Conservation (phyloP, 192 early-diverging fungal genomes). For the Backusella tuberculispora region DNA sequence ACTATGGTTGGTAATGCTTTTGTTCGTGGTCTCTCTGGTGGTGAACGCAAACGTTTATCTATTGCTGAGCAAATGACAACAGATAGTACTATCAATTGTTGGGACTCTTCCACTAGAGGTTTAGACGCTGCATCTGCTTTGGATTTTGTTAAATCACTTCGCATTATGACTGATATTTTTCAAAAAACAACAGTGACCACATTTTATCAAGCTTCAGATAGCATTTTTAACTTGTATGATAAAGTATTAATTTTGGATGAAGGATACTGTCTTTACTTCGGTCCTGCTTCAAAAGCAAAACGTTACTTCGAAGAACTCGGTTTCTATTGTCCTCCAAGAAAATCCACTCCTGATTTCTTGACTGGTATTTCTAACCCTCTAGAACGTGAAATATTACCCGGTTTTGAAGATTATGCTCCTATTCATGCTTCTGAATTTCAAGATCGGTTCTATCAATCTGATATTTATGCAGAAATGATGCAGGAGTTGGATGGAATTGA, state of each 20-base stretch:
- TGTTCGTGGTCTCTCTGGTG: slow-evolving; percentile 75
- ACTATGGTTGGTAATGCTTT: slow-evolving; percentile 80
- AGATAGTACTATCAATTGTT: slow-evolving; percentile 55
- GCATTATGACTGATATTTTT: slow-evolving; percentile 70
- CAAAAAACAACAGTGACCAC: slow-evolving; percentile 62
- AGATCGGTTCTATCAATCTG: slow-evolving; percentile 48
- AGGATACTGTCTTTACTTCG: slow-evolving; percentile 72
- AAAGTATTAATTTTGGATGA: slow-evolving; percentile 66
- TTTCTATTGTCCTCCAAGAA: slow-evolving; percentile 61
- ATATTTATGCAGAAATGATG: slow-evolving; percentile 42
- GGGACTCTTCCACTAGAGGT: slow-evolving; percentile 68
- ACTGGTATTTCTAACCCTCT: slow-evolving; percentile 67
- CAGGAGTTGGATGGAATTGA: slow-evolving; percentile 48
- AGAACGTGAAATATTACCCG: slow-evolving; percentile 52
- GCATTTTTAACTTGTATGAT: slow-evolving; percentile 74
- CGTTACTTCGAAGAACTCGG: slow-evolving; percentile 68
- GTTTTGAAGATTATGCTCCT: slow-evolving; percentile 59
- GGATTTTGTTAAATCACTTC: slow-evolving; percentile 73
- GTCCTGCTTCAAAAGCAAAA: slow-evolving; percentile 59
- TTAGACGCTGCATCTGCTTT: slow-evolving; percentile 81
- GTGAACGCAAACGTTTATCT: slow-evolving; percentile 76
- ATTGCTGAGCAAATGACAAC: slow-evolving; percentile 77
- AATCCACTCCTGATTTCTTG: slow-evolving; percentile 72
- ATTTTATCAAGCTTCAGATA: slow-evolving; percentile 72
- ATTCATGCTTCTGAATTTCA: slow-evolving; percentile 67